Conservation (phyloP, 2,329 filamentous ascomycete genomes). For the Plenodomus biglobosus region DNA sequence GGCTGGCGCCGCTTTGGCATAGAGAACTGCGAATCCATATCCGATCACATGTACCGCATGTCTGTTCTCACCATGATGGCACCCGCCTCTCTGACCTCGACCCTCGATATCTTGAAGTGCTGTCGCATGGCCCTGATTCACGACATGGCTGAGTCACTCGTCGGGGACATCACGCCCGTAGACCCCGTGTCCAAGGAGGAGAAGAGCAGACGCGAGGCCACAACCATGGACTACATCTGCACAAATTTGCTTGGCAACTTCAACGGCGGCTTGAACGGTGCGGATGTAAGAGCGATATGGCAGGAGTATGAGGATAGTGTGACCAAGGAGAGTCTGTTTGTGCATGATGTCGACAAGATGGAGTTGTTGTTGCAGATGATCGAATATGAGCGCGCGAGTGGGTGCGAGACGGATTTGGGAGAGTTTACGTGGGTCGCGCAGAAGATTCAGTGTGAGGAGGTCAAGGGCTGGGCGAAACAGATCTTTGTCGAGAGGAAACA, state of each 20-base stretch:
- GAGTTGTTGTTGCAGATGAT: conserved; percentile 94
- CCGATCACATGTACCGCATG: conserved; percentile 99
- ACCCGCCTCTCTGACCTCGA: conserved; percentile 69
- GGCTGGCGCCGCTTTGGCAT: conserved; percentile 93
- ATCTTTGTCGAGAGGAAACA: conserved; percentile 73
- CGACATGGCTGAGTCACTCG: conserved; percentile 94
- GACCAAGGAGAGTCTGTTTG: conserved; percentile 83
- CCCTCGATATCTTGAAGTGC: conserved; percentile 78
- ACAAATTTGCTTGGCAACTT: conserved; percentile 71
- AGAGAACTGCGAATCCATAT: conserved; percentile 76
- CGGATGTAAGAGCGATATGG: conserved; percentile 78
- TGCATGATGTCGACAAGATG: conserved; percentile 97
- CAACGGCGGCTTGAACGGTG: conserved; percentile 67
- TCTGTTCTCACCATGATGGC: conserved; percentile 92
- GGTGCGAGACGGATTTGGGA: conserved; percentile 70
- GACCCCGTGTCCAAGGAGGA: conserved; percentile 83
- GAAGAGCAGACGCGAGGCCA: conserved; percentile 82
- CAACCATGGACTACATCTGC: conserved; percentile 91
- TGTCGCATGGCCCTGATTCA: conserved; percentile 95
- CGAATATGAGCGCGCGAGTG: conserved; percentile 80
- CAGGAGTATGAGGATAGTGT: conserved; percentile 90
- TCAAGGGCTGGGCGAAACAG: conserved; percentile 75
- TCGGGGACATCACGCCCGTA: conserved; percentile 94
- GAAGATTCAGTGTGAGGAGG: conserved; percentile 73
- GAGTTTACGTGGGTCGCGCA: conserved; percentile 83